A percentile compares a stretch with the other conserved stretches of the same genome.
phyloP scores from a whole-genome alignment of 768 basidiomycete genomes.

The Suillus subaureus region DNA sequence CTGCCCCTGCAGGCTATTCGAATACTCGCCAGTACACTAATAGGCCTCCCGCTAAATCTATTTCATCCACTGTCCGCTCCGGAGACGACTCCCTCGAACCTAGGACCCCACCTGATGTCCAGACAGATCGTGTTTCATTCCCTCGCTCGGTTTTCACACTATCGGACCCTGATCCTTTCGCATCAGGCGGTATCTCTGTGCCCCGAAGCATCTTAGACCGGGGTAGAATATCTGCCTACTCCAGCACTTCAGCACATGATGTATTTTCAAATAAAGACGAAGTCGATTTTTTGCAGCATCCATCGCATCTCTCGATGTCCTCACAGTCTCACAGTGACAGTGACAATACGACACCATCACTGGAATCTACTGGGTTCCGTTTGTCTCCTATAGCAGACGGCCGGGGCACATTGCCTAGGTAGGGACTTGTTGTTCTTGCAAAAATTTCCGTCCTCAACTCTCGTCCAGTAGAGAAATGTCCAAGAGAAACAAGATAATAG shows the following conservation, averaged over 20 bases:
- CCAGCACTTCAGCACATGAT: conserved; percentile 52
- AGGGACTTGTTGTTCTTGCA: background rate
- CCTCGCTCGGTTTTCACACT: conserved; percentile 59
- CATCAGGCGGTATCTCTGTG: conserved; percentile 48
- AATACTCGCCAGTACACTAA: conserved; percentile 31
- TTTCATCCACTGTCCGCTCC: conserved; percentile 55
- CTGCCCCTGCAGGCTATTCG: conserved; percentile 19
- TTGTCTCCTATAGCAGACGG: conserved; percentile 12
- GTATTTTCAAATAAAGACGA: conserved; percentile 42
- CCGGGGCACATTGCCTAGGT: conserved; percentile 11
- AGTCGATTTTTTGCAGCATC: conserved; percentile 40
- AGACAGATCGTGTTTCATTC: conserved; percentile 31
- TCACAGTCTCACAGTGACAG: conserved; percentile 46
- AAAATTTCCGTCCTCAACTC: background rate
- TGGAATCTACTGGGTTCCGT: conserved; percentile 4
- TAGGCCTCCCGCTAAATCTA: conserved; percentile 54
- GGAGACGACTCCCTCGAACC: conserved; percentile 57
- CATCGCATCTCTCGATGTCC: conserved; percentile 61
- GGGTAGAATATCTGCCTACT: conserved; percentile 54
- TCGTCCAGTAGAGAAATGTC: background rate
- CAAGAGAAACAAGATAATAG: background rate
- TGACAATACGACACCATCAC: background rate
- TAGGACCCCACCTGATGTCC: conserved; percentile 52
- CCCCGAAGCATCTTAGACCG: conserved; percentile 41
- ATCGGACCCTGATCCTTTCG: conserved; percentile 68